Percentiles rank a stretch among this genome's conserved stretches.
phyloP scores from a whole-genome alignment of 2,329 filamentous ascomycete genomes.

The Colletotrichum theobromicola region DNA sequence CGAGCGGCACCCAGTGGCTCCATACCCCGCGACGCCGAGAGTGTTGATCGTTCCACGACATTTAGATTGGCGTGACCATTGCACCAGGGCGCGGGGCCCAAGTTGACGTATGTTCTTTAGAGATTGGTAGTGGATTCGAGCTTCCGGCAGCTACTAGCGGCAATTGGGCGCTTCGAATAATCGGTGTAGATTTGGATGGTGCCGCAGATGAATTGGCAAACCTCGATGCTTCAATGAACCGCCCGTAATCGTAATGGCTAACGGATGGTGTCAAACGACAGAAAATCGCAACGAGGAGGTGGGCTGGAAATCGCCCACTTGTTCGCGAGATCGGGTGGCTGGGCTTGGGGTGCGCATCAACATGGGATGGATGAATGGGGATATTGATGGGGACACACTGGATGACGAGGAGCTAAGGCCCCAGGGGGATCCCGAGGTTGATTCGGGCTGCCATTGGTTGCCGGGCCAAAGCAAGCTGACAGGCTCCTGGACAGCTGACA shows the following conservation, averaged over 20 bases:
- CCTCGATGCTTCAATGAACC: neutral
- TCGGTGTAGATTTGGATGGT: neutral
- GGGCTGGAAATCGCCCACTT: conserved; percentile 15
- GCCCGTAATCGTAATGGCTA: neutral
- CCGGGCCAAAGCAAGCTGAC: conserved; percentile 11
- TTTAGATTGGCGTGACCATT: conserved; percentile 39
- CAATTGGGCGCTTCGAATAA: neutral
- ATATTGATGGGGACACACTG: neutral
- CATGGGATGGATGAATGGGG: neutral
- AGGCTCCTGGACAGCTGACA: neutral
- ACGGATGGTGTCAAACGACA: neutral
- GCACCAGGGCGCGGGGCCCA: conserved; percentile 15
- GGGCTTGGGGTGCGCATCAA: conserved; percentile 17
- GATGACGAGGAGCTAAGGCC: conserved; percentile 9
- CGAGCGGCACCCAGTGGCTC: conserved; percentile 89
- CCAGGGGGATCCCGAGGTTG: conserved; percentile 23
- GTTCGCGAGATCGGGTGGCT: conserved; percentile 20
- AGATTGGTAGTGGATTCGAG: neutral
- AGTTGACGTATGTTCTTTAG: neutral
- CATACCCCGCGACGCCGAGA: conserved; percentile 65
- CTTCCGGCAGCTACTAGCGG: neutral
- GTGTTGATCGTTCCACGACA: conserved; percentile 69
- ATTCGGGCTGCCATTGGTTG: conserved; percentile 24
- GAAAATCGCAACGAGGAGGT: neutral
- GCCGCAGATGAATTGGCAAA: neutral